A percentile compares a stretch with the other conserved stretches of the same genome.
These are phyloP conservation scores for Blepharisma stoltei DNA, from an alignment of 73 alveolate species.

Conservation along the genomic window DNA sequence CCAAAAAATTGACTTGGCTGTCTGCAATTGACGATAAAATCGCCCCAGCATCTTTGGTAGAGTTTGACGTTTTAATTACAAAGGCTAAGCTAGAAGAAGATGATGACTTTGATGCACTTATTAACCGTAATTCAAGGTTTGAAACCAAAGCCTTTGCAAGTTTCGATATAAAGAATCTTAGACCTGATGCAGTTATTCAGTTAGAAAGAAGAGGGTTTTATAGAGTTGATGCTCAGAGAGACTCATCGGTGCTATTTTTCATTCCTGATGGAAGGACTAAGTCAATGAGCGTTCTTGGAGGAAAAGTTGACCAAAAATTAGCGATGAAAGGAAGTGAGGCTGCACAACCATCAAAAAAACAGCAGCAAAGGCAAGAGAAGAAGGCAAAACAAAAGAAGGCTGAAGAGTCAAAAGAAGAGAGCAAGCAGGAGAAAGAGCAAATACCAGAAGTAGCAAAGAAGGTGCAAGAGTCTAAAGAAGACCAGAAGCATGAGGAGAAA, in stretches of 20 bases:
- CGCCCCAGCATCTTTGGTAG: slow-evolving; percentile 75
- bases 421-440: slow-evolving; percentile 29
- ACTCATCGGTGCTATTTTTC: slow-evolving; percentile 63
- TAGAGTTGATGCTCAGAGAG: slow-evolving; percentile 77
- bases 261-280: slow-evolving; percentile 96
- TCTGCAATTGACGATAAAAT: slow-evolving; percentile 48
- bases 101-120: slow-evolving; percentile 67
- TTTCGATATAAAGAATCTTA: slow-evolving; percentile 57
- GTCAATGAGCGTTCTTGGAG: slow-evolving; percentile 42
- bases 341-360: slow-evolving; percentile 38
- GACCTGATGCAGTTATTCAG: slow-evolving; percentile 70
- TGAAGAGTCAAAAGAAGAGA: slow-evolving; percentile 39
- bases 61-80: slow-evolving; percentile 85
- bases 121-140: slow-evolving; percentile 72
- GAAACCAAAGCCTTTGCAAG: slow-evolving; percentile 85
- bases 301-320: slow-evolving; percentile 39
- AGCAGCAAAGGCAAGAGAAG: slow-evolving; percentile 41
- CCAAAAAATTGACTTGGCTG: slow-evolving; percentile 84
- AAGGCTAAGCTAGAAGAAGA: slow-evolving; percentile 85
- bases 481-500: slow-evolving; percentile 24
- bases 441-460: slow-evolving; percentile 33
- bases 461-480: slow-evolving; percentile 29
- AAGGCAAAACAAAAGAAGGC: slow-evolving; percentile 36
- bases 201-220: slow-evolving; percentile 96
- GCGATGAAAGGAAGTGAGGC: slow-evolving; percentile 30